Conservation (phyloP, 148 eudicot species). For the Rhododendron williamsianum region DNA sequence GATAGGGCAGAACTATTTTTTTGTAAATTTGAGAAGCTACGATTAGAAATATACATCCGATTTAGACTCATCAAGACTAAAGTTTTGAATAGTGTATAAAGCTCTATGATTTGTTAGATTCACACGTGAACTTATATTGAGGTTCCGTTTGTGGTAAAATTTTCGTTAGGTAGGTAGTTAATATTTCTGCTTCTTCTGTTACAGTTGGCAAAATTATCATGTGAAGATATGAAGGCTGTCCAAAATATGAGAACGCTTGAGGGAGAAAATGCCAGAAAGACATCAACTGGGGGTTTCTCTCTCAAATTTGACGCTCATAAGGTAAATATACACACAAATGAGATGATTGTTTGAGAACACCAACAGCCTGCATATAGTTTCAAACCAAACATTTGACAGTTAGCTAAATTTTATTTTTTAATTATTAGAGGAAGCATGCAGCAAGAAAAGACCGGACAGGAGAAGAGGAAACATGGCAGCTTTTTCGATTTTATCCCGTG, state of each 20-base stretch:
- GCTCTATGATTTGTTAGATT: neutral
- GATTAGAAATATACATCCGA: neutral
- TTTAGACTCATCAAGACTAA: neutral
- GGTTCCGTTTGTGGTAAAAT: neutral
- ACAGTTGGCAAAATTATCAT: slow-evolving; percentile 81
- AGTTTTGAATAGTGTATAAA: neutral
- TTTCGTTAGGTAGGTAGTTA: neutral
- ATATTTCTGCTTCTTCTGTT: neutral
- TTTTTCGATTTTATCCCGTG: slow-evolving; percentile 86
- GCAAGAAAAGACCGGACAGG: slow-evolving; percentile 75
- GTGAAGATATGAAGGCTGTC: slow-evolving; percentile 71
- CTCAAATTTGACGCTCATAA: slow-evolving; percentile 81
- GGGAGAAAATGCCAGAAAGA: slow-evolving; percentile 45
- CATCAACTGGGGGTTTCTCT: slow-evolving; percentile 63
- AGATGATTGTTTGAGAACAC: slow-evolving; percentile 7
- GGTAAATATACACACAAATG: slow-evolving; percentile 36
- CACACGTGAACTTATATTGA: neutral
- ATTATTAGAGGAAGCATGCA: slow-evolving; percentile 60
- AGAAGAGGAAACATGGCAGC: slow-evolving; percentile 91
- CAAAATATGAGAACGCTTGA: slow-evolving; percentile 78
- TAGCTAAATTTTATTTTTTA: slow-evolving; percentile 9
- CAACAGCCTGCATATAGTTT: neutral
- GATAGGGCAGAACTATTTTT: neutral
- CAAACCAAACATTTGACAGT: slow-evolving; percentile 8
- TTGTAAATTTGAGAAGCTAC: neutral